Evolutionary conservation across 495 filamentous ascomycete genomes (phyloP), one percentile per base, ranked within the genome.

Genomic region (Staphylotrichum tortipilum): DNA sequence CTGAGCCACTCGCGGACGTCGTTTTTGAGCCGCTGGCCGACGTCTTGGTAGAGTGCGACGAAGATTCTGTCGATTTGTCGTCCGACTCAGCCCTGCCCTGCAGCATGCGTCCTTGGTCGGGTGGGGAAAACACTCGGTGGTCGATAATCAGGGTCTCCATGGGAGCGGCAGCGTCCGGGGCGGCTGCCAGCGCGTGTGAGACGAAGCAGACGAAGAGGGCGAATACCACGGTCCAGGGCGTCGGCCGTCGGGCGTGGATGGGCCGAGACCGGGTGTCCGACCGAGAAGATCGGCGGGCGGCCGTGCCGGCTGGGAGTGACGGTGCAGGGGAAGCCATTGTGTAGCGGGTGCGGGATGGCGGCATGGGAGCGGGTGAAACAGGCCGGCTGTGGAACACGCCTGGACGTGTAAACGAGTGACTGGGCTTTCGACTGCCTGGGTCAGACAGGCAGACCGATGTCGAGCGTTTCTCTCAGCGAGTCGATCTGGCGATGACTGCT

Each of bases 121-220:
- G 39, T 24, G 59, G 55, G 47, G 61, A 43, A 10, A 62, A 65
- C 35, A 59, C 56, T 45, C 67, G 54, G 31, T 60, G 56, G 56
- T 71, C 68, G 49, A 74, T 58, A 10, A 66, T 47, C 29, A 72
- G 49, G 9, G 57, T 58, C 36, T 68, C 61, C 40, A 56, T 54
- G 47, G 70, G 65, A 29, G 47, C 43, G 43, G 57, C 42, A 39
- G 58, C 44, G 44, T 57, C 53, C 21, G 64, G 56, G 8, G 59
- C 54, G 55, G 53, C 47, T 44, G 63, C 58, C 46, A 63, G 31
- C 1, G 40, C 48, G 15, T 58, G 60, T 44, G 61, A 65, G 28
- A 63, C 46, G 38, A 69, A 55, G 26, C 50, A 64, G 37, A 57
- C 63, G 46, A 71, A 47, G 47, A 70, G 47, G 29, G 63, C 47